phyloP scores from a whole-genome alignment of 441 rosid genomes.

The Adansonia grandidieri region DNA sequence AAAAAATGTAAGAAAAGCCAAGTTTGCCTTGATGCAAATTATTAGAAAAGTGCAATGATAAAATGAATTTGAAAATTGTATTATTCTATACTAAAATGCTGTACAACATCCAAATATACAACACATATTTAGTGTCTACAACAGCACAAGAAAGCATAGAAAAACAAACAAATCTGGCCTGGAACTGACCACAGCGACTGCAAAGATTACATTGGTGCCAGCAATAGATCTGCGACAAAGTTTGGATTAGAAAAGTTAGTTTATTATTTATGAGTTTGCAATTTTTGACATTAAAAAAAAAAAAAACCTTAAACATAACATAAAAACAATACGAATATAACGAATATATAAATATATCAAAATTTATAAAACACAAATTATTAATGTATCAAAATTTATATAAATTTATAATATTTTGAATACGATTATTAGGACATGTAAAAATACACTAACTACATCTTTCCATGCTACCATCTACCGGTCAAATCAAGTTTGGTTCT shows the following conservation, averaged over 20 bases:
- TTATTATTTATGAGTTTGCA: neutral
- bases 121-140: slow-evolving; percentile 24
- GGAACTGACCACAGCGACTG: neutral
- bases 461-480: neutral
- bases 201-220: neutral
- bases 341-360: neutral
- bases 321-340: neutral
- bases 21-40: neutral
- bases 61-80: neutral
- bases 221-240: slow-evolving; percentile 34
- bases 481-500: slow-evolving; percentile 2
- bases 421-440: too few relatives aligned
- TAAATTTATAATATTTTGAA: too few relatives aligned
- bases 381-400: too few relatives aligned
- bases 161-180: slow-evolving; percentile 16
- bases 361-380: neutral
- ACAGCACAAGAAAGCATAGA: slow-evolving; percentile 19
- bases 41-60: neutral
- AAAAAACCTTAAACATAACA: too few relatives aligned
- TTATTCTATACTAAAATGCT: slow-evolving; percentile 18
- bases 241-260: neutral
- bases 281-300: neutral
- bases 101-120: slow-evolving; percentile 30
- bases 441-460: too few relatives aligned
- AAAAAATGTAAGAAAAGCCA: neutral